Evolutionary conservation across 257 asterid species (phyloP).

Genomic region (Scutellaria barbata): DNA sequence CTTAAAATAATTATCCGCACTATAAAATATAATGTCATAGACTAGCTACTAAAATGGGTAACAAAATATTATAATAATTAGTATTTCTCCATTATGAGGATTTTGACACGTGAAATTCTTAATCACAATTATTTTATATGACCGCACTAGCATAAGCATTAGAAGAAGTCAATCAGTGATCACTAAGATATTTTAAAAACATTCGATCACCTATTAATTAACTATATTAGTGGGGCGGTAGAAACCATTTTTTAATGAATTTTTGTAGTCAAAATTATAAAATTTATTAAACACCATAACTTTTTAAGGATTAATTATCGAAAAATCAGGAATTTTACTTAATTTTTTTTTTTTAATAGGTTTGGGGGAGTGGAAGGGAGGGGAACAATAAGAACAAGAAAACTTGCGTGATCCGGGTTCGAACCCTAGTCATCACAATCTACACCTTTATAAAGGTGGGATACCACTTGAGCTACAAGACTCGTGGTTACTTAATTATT

Average conservation of each 20-base stretch:
- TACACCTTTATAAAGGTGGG: no score
- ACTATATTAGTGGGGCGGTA: conserved; percentile 45
- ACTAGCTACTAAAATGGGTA: background rate
- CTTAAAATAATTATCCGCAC: background rate
- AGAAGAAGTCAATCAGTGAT: conserved; percentile 37
- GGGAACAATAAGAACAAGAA: no score
- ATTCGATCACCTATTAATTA: background rate
- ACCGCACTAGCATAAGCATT: conserved; percentile 28
- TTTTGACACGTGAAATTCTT: background rate
- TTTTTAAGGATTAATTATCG: no score
- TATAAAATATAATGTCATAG: background rate
- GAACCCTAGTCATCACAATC: no score
- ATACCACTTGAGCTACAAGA: no score
- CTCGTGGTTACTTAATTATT: no score
- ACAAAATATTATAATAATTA: background rate
- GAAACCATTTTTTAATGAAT: conserved; percentile 1
- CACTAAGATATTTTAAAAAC: conserved; percentile 30
- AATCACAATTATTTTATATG: conserved; percentile 13
- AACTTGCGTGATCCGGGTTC: no score
- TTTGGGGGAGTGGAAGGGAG: no score
- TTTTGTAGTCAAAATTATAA: background rate
- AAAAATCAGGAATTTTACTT: no score
- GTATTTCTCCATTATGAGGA: background rate
- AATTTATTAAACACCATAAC: no score
- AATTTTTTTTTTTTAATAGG: no score